Base-by-base conservation (phyloP, 2,329 filamentous ascomycete genomes). In the Colletotrichum simmondsii region DNA sequence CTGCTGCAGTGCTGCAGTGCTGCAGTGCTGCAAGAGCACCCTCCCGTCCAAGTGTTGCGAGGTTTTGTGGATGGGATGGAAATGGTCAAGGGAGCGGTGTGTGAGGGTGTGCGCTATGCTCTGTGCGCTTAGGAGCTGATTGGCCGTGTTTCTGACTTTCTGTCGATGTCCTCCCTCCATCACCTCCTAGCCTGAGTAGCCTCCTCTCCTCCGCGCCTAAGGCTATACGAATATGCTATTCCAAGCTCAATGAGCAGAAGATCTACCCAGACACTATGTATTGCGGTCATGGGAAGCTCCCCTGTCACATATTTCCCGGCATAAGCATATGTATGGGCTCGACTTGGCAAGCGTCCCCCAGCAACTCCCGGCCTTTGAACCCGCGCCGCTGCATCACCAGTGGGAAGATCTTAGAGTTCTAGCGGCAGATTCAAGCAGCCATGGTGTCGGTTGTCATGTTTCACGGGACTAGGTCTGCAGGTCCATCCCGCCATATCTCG, bases 361-460 rank as follows among this genome's bases (percentile, higher is more conserved):
- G 7, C 49, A 54, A 8, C 19, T 53, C 42, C 57, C 35, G 32
- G 26, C 30, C 16, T 42, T 19, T 35, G 24, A 32, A 24, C n/a
- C 42, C 14, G 19, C n/a, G 57, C 19, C 54, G 28, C 5, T 12
- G 24, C 28, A 37, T 53, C 3, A 28, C 37, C 53, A 54, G 5
- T 28, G 53, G n/a, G 7, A 24, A 14, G 32, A n/a, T 16, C 12
- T 24, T 72, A 49, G 56, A 54, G 24, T 66, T 72, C 70, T 42
- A 46, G 42, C 59, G 37, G 53, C 7, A 60, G 37, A 59, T 54
- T 30, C 42, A 58, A 30, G 52, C 58, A 59, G 28, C 42, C 60
- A 35, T 57, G 65, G 60, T 56, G 60, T 65, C 28, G 66, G 66
- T 60, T 61, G 65, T 60, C 65, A 61, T 28, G 66, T 70, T 72